These are phyloP conservation scores for Plectosphaerella plurivora DNA, from an alignment of 2,329 filamentous ascomycete species.

Conservation along the genomic window DNA sequence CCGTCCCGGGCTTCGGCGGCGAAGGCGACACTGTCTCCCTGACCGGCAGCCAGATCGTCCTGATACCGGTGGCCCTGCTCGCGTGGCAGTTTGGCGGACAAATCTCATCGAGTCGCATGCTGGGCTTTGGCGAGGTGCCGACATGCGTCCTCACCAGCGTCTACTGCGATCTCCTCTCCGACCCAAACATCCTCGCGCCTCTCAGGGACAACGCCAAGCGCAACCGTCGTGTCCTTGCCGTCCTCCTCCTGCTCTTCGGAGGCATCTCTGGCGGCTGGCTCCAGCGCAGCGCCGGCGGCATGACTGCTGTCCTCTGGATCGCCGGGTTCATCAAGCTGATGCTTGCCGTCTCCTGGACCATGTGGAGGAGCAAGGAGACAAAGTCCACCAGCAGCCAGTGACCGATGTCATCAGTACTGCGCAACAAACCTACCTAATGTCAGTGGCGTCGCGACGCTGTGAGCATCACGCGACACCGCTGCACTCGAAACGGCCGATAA, in stretches of 20 bases:
- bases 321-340: slow-evolving; percentile 38
- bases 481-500: no score
- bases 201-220: slow-evolving; percentile 40
- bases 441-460: not conserved
- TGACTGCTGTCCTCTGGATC: slow-evolving; percentile 39
- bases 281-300: slow-evolving; percentile 32
- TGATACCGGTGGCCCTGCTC: slow-evolving; percentile 41
- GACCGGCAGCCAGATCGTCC: slow-evolving; percentile 31
- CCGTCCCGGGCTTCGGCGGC: slow-evolving; percentile 9
- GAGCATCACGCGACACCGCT: not conserved
- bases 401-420: no score
- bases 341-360: slow-evolving; percentile 29
- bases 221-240: slow-evolving; percentile 40
- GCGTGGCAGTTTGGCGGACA: slow-evolving; percentile 51
- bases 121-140: slow-evolving; percentile 50
- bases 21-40: not conserved
- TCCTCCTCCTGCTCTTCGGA: slow-evolving; percentile 40
- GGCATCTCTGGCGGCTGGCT: slow-evolving; percentile 45
- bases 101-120: slow-evolving; percentile 42
- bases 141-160: slow-evolving; percentile 51
- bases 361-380: slow-evolving; percentile 21
- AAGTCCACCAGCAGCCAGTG: slow-evolving; percentile 10
- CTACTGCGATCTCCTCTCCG: slow-evolving; percentile 48
- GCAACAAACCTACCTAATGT: not conserved
- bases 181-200: slow-evolving; percentile 39